These are phyloP conservation scores for Aspergillus flavus DNA, from an alignment of 2,329 filamentous ascomycete species.

Conservation along the genomic window DNA sequence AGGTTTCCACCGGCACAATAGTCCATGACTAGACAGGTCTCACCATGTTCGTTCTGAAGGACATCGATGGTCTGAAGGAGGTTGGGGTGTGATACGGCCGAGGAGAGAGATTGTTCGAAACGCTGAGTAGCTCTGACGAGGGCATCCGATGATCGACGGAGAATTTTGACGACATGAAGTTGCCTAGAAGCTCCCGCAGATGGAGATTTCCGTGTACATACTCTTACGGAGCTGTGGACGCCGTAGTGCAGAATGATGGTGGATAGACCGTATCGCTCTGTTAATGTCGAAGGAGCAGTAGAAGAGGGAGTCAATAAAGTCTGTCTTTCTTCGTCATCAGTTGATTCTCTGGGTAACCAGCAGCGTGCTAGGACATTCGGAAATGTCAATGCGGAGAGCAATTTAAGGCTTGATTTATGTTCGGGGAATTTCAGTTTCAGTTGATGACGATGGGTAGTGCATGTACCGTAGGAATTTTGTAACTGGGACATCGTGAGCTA, in stretches of 20 bases:
- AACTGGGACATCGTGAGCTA: neutral
- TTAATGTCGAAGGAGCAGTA: slow-evolving; percentile 12
- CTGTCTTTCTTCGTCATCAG: slow-evolving; percentile 13
- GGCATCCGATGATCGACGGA: slow-evolving; percentile 23
- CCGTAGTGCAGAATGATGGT: slow-evolving; percentile 33
- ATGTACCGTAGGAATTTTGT: neutral
- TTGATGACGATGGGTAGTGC: slow-evolving; percentile 2
- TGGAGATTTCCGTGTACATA: slow-evolving; percentile 21
- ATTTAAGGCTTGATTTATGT: neutral
- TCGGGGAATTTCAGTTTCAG: slow-evolving; percentile 6
- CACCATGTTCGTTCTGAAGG: slow-evolving; percentile 28
- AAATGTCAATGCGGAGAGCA: neutral
- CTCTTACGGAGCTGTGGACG: slow-evolving; percentile 27
- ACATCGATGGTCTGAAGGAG: slow-evolving; percentile 31
- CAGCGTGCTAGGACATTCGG: slow-evolving; percentile 6
- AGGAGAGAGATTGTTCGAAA: slow-evolving; percentile 22
- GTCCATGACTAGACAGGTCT: slow-evolving; percentile 33
- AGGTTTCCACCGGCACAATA: slow-evolving; percentile 79
- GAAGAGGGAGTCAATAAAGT: slow-evolving; percentile 18
- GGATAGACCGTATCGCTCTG: slow-evolving; percentile 29
- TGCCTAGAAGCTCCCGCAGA: slow-evolving; percentile 6
- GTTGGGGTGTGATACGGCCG: slow-evolving; percentile 28
- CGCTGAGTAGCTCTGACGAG: slow-evolving; percentile 10
- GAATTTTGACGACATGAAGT: slow-evolving; percentile 32
- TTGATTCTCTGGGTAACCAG: slow-evolving; percentile 5